Base-by-base conservation (phyloP, 1,139 yeast genomes). In the Blastobotrys capitulatus region DNA sequence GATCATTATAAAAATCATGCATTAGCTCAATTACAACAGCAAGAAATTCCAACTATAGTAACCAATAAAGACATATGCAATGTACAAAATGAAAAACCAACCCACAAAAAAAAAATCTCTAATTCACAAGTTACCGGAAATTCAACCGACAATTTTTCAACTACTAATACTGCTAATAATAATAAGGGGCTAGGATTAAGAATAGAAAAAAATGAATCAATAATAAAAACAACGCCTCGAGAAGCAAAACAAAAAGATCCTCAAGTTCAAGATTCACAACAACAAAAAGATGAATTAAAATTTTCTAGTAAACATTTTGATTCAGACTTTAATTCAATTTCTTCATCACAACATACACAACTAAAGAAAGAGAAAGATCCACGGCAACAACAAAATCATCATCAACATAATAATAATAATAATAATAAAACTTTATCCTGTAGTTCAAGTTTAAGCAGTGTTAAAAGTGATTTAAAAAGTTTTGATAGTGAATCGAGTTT, bases 401-500 rank as follows among this genome's bases (percentile, higher is more conserved):
- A 36, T 36, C 16, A 32, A 4, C 16, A 32, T 20, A 35, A 35
- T 20, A 35, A 35, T 20, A 35, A 38, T 27, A 20, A 38, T 15
- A 20, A 20, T n/a, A 18, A 12, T 32, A 39, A 39, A 26, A 39
- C 19, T 25, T 19, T 39, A 6, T 39, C 42, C n/a, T 13, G 18
- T 25, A 26, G 26, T 19, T 39, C 42, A 2, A 26, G 34, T 15
- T 16, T 39, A 20, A 16, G 26, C 16, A 39, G 42, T 25, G 42
- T 39, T 15, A 20, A 25, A 19, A 39, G 42, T 13, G 42, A 22
- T 6, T 37, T 37, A 27, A 37, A 37, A 37, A 37, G 40, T 19
- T 37, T 37, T 37, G 40, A 37, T 19, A 37, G 40, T 15, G 40
- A 37, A n/a, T 37, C 40, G 9, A 37, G 40, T 26, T 26, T 37